A percentile compares a stretch with the other conserved stretches of the same genome.
phyloP scores from a whole-genome alignment of 78 protist species.

The Neovahlkampfia damariscottae region DNA sequence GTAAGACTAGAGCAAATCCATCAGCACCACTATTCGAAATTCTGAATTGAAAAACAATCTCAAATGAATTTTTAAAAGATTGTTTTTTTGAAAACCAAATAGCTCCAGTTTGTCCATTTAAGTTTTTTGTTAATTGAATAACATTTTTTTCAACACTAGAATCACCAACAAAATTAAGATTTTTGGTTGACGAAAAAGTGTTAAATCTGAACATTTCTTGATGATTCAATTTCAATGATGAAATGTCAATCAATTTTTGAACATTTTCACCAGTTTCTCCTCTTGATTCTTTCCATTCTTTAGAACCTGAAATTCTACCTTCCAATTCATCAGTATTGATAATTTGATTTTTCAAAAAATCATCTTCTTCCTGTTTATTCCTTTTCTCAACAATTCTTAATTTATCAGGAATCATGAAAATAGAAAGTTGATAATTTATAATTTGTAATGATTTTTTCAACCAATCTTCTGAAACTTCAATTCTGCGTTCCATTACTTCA shows the following conservation, averaged over 20 bases:
- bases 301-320: conserved; percentile 2
- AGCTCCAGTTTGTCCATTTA: conserved; percentile 36
- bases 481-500: background rate
- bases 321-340: background rate
- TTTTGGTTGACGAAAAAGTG: no score
- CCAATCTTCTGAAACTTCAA: background rate
- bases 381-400: background rate
- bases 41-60: conserved; percentile 14
- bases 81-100: conserved; percentile 27
- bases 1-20: conserved; percentile 51
- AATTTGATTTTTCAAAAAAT: background rate
- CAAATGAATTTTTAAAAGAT: conserved; percentile 2
- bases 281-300: background rate
- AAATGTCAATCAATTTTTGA: no score
- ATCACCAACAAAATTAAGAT: no score
- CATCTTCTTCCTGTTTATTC: background rate
- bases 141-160: conserved; percentile 2
- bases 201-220: no score
- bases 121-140: conserved; percentile 17
- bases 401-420: background rate
- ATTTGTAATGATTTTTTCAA: background rate
- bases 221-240: no score
- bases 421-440: background rate
- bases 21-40: conserved; percentile 34
- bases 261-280: background rate